Conservation (phyloP, 1,284 basidiomycete species). For the Melampsora americana region DNA sequence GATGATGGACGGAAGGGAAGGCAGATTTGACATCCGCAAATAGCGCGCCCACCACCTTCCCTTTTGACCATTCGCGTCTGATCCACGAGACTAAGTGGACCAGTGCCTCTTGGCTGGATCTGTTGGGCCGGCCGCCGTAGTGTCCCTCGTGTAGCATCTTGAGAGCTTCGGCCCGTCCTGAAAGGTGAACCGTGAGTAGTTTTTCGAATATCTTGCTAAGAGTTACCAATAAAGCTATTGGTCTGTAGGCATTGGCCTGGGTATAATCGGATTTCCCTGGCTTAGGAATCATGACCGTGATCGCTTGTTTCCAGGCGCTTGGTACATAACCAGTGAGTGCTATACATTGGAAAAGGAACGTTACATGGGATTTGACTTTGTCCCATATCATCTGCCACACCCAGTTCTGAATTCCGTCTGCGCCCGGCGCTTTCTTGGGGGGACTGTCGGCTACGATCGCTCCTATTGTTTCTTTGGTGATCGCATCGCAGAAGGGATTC, state of each 20-base stretch:
- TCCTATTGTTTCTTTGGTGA: no score
- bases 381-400: not conserved
- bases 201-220: constrained; percentile 13
- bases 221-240: not conserved
- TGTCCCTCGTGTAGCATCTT: not conserved
- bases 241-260: not conserved
- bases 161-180: not conserved
- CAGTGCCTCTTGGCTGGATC: not conserved
- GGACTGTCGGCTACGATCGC: no score
- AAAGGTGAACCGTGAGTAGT: not conserved
- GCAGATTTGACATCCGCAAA: constrained; percentile 8
- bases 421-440: constrained; percentile 8
- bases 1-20: no score
- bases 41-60: constrained; percentile 1
- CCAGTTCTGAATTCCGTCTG: constrained; percentile 7
- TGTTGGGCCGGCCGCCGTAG: not conserved
- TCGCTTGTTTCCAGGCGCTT: constrained; percentile 1
- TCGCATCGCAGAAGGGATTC: no score
- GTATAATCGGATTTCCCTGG: constrained; percentile 18
- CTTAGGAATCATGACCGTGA: constrained; percentile 16
- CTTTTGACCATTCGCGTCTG: not conserved
- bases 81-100: not conserved
- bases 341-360: not conserved
- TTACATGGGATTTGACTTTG: not conserved
- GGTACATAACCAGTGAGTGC: not conserved